Conservation (phyloP, 73 alveolate genomes). For the Paraurostyla sp. region DNA sequence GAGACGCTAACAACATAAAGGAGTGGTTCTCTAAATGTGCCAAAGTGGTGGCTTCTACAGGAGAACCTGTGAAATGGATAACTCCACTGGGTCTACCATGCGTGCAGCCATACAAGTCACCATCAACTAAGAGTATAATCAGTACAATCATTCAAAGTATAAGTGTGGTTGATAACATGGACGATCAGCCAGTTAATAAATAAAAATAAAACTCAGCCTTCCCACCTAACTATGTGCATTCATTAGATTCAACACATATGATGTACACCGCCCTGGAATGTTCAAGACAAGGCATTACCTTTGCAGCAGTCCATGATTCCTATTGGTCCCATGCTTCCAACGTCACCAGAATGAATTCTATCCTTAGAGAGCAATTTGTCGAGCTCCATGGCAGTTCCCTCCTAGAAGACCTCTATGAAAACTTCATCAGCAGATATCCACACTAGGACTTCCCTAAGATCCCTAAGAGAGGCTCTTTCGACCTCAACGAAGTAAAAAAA, state of each 20-base stretch:
- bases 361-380: slow-evolving; percentile 84
- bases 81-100: slow-evolving; percentile 93
- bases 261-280: slow-evolving; percentile 93
- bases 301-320: slow-evolving; percentile 96
- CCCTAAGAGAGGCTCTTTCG: slow-evolving; percentile 87
- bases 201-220: slow-evolving; percentile 91
- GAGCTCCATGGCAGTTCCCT: slow-evolving; percentile 85
- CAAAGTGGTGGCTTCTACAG: slow-evolving; percentile 81
- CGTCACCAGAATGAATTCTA: slow-evolving; percentile 75
- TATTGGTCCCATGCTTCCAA: slow-evolving; percentile 93
- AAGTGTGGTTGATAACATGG: slow-evolving; percentile 46
- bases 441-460: slow-evolving; percentile 81
- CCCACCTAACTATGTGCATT: slow-evolving; percentile 95
- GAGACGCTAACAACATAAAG: slow-evolving; percentile 90
- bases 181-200: slow-evolving; percentile 84
- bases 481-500: slow-evolving; percentile 64
- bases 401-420: slow-evolving; percentile 75
- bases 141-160: slow-evolving; percentile 59
- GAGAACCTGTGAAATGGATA: slow-evolving; percentile 90
- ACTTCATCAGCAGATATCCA: slow-evolving; percentile 85
- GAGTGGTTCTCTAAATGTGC: slow-evolving; percentile 93
- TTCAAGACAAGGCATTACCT: slow-evolving; percentile 78
- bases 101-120: slow-evolving; percentile 78
- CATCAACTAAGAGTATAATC: slow-evolving; percentile 47
- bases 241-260: slow-evolving; percentile 95